Percentiles rank a stretch among this genome's conserved stretches.
These are phyloP conservation scores for Moricandia moricandioides DNA, from an alignment of 345 rosid species.

Conservation along the genomic window DNA sequence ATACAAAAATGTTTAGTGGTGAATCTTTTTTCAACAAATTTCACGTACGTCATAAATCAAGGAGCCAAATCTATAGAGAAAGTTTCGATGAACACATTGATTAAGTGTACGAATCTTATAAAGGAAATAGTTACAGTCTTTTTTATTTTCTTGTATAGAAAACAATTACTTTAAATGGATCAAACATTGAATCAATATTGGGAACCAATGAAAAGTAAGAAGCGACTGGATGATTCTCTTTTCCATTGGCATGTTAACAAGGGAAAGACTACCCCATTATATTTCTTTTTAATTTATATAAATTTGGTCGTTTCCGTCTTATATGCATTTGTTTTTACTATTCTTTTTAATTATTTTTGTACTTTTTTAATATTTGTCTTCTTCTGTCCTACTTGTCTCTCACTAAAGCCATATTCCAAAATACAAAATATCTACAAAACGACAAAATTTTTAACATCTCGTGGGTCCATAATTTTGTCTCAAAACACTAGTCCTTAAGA, in stretches of 20 bases:
- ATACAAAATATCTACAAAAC: conserved; percentile 24
- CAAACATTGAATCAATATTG: conserved; percentile 29
- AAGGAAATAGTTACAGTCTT: conserved; percentile 17
- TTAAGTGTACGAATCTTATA: conserved; percentile 13
- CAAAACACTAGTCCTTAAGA: conserved; percentile 22
- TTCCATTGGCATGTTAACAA: conserved; percentile 20
- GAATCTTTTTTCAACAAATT: neutral
- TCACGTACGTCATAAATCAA: conserved; percentile 9
- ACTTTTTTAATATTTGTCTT: conserved; percentile 22
- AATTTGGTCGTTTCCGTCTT: conserved; percentile 34
- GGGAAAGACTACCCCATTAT: conserved; percentile 32
- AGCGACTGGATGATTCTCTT: conserved; percentile 30
- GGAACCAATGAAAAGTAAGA: conserved; percentile 33
- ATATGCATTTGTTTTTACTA: conserved; percentile 17
- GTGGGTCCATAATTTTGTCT: conserved; percentile 25
- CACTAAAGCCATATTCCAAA: conserved; percentile 28
- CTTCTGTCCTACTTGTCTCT: conserved; percentile 34
- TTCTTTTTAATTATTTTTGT: conserved; percentile 2
- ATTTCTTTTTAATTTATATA: conserved; percentile 15
- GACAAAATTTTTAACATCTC: conserved; percentile 16
- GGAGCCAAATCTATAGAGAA: neutral
- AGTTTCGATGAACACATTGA: conserved; percentile 23
- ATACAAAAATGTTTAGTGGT: neutral
- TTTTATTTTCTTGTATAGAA: neutral
- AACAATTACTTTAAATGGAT: conserved; percentile 20